Conservation (phyloP, 1,284 basidiomycete genomes). For the Papiliotrema fonsecae region DNA sequence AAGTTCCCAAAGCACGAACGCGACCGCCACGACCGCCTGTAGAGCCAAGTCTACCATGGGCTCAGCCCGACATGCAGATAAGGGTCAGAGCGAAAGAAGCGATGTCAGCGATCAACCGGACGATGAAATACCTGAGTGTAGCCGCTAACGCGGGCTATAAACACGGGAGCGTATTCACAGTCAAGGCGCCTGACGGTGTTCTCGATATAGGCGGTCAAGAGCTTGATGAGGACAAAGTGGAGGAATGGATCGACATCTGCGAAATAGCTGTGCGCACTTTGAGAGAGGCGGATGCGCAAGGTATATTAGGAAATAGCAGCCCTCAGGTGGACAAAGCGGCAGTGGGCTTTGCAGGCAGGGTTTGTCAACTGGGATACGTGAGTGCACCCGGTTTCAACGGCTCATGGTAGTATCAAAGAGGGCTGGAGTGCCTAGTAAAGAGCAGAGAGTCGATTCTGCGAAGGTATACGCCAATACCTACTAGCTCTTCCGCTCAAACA, state of each 20-base stretch:
- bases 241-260: neutral
- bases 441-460: too few species aligned
- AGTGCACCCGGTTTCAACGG: too few species aligned
- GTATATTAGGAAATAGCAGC: constrained; percentile 12
- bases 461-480: too few species aligned
- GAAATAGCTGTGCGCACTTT: constrained; percentile 16
- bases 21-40: too few species aligned
- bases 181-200: constrained; percentile 3
- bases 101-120: constrained; percentile 1
- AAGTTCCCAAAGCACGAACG: too few species aligned
- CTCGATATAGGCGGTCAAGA: constrained; percentile 13
- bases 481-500: too few species aligned
- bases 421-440: too few species aligned
- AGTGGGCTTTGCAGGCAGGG: constrained; percentile 14
- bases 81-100: constrained; percentile 1
- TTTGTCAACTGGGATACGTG: too few species aligned
- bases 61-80: neutral
- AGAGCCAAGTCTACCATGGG: neutral
- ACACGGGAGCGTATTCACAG: neutral
- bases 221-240: neutral
- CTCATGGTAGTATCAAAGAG: too few species aligned
- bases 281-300: constrained; percentile 15
- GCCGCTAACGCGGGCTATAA: constrained; percentile 9
- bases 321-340: constrained; percentile 29
- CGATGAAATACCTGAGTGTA: constrained; percentile 1